phyloP scores from a whole-genome alignment of 2,329 filamentous ascomycete genomes.

The Chrysosporium keratinophilum region DNA sequence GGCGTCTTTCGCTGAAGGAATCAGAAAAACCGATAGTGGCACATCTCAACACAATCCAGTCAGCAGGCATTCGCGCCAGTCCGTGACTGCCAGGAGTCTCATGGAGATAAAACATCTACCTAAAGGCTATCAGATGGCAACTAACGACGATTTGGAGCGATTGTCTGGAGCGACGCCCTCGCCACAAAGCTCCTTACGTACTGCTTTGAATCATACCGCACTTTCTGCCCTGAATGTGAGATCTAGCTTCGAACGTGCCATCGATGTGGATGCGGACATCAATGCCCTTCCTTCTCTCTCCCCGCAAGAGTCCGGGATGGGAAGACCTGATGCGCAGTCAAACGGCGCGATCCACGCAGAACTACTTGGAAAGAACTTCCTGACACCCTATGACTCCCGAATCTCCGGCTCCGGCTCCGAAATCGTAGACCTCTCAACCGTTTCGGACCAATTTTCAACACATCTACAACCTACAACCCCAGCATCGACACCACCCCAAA shows the following conservation, averaged over 20 bases:
- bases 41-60: not conserved
- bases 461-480: slow-evolving; percentile 2
- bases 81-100: not conserved
- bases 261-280: not conserved
- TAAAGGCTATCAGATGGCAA: not conserved
- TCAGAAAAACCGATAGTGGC: not conserved
- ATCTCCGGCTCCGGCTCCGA: not conserved
- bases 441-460: slow-evolving; percentile 7
- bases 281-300: not conserved
- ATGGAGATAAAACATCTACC: not conserved
- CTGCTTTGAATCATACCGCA: not conserved
- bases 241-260: not conserved
- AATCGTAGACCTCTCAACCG: not conserved
- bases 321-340: not conserved
- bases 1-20: slow-evolving; percentile 5
- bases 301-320: not conserved
- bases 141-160: not conserved
- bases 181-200: not conserved
- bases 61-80: not conserved
- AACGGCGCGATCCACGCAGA: not conserved
- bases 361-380: not conserved
- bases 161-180: not conserved
- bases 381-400: not conserved
- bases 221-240: not conserved
- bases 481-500: not conserved